A percentile compares a stretch with the other conserved stretches of the same genome.
Evolutionary conservation across 805 yeast genomes (phyloP).

Genomic region (Hanseniaspora meyeri): DNA sequence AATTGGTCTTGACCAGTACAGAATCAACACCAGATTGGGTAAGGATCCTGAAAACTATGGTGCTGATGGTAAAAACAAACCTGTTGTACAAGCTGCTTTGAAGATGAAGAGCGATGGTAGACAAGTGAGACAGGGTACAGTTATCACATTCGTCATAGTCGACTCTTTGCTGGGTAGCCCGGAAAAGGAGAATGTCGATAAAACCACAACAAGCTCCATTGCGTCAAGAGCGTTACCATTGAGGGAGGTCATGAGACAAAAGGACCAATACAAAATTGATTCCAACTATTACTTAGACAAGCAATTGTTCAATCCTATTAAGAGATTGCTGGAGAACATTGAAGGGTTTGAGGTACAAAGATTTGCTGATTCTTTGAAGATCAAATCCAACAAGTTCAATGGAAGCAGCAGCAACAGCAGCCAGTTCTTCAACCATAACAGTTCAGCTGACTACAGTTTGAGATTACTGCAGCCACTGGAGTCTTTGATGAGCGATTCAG

Average conservation of each 20-base stretch:
- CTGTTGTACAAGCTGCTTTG: constrained; percentile 85
- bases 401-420: background rate
- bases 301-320: constrained; percentile 83
- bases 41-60: constrained; percentile 72
- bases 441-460: constrained; percentile 26
- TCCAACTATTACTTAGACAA: constrained; percentile 68
- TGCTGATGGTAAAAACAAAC: constrained; percentile 67
- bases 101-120: constrained; percentile 73
- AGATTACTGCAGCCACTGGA: constrained; percentile 58
- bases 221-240: constrained; percentile 80
- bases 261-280: constrained; percentile 51
- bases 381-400: constrained; percentile 54
- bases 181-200: constrained; percentile 3
- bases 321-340: constrained; percentile 69
- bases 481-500: constrained; percentile 65
- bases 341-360: constrained; percentile 77
- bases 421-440: background rate
- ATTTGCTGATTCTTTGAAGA: constrained; percentile 63
- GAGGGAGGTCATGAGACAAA: constrained; percentile 51
- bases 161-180: constrained; percentile 28
- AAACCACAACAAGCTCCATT: background rate
- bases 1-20: constrained; percentile 52
- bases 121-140: constrained; percentile 76
- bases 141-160: constrained; percentile 74
- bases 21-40: constrained; percentile 76